Base-by-base conservation (phyloP, 2,329 filamentous ascomycete species). In the Lasiodiplodia theobromae region DNA sequence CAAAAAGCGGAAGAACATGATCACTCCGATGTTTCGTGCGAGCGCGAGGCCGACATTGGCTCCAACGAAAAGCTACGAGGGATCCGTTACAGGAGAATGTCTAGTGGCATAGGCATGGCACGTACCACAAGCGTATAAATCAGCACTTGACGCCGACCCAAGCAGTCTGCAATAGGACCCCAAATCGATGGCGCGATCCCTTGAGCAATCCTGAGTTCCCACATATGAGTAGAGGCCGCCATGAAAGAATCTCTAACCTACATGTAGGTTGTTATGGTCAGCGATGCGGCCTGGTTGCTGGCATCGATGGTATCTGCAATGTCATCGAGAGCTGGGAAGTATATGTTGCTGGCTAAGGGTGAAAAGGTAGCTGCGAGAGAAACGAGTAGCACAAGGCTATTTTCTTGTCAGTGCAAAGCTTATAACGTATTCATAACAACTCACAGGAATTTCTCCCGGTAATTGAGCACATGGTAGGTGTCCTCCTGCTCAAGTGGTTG, bases 141-240 rank as follows among this genome's bases (percentile, higher is more conserved):
- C 3, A 66, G 64, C 11, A 66, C 64, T 37, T 57, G 64, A 34
- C 64, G 52, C 6, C 64, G 52, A 16, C 64, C 64, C 25, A 66
- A 37, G 38, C 64, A 66, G 10, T 66, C 64, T 16, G 64, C 64
- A n/a, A 66, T 57, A 6, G 64, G 64, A 2, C 64, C 64, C 77
- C 78, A 81, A 23, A 85, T 58, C 23, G 73, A 81, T 0, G 83
- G 83, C 3, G 81, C 77, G 2, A 84, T 67, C 0, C 78, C 83
- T 72, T 84, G 82, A 66, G 83, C 79, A 28, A 84, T 77, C 25
- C 84, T 74, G 69, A 84, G 84, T 21, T 21, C 10, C 16, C 1
- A 25, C 6, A 4, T 16, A 34, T 62, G 12, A 58, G 56, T 18
- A 44, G 4, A 28, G 4, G 11, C 4, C 11, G 18, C 6, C 34